A percentile compares a stretch with the other conserved stretches of the same genome.
These are phyloP conservation scores for Calonectria pseudoturangicola DNA, from an alignment of 2,329 filamentous ascomycete species.

Conservation along the genomic window DNA sequence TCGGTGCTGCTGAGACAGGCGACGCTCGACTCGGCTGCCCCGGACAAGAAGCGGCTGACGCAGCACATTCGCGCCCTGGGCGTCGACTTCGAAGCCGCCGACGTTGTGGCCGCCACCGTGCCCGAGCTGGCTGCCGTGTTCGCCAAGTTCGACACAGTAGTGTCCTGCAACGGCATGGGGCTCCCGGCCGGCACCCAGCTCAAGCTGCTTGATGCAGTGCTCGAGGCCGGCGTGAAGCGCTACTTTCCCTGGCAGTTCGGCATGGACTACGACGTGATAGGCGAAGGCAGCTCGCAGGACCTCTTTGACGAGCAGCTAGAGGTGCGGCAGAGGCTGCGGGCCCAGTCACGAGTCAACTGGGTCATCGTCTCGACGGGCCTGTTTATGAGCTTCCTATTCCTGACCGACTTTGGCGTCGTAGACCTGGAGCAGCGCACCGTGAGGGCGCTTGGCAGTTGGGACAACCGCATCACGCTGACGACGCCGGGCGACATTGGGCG, in stretches of 20 bases:
- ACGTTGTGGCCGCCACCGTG: constrained; percentile 63
- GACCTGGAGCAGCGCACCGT: constrained; percentile 65
- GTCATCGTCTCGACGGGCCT: constrained; percentile 80
- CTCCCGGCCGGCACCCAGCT: constrained; percentile 72
- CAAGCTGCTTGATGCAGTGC: constrained; percentile 74
- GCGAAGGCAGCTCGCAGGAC: constrained; percentile 74
- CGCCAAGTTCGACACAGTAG: constrained; percentile 69
- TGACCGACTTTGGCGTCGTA: constrained; percentile 77
- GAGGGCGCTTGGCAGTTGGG: constrained; percentile 76
- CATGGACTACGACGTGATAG: constrained; percentile 81
- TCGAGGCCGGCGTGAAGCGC: constrained; percentile 68
- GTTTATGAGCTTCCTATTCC: constrained; percentile 83
- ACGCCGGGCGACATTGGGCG: constrained; percentile 78
- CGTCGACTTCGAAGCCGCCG: constrained; percentile 65
- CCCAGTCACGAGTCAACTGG: constrained; percentile 72
- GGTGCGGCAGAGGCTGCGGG: constrained; percentile 72
- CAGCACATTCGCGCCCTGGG: constrained; percentile 60
- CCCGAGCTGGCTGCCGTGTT: constrained; percentile 66
- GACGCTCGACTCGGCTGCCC: constrained; percentile 63
- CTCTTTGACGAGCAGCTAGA: constrained; percentile 81
- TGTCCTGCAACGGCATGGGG: constrained; percentile 78
- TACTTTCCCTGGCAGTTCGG: constrained; percentile 86
- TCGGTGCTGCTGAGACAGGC: constrained; percentile 73
- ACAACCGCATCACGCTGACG: constrained; percentile 77
- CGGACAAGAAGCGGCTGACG: constrained; percentile 60